Conservation (phyloP, 345 rosid genomes). For the Angophora floribunda region DNA sequence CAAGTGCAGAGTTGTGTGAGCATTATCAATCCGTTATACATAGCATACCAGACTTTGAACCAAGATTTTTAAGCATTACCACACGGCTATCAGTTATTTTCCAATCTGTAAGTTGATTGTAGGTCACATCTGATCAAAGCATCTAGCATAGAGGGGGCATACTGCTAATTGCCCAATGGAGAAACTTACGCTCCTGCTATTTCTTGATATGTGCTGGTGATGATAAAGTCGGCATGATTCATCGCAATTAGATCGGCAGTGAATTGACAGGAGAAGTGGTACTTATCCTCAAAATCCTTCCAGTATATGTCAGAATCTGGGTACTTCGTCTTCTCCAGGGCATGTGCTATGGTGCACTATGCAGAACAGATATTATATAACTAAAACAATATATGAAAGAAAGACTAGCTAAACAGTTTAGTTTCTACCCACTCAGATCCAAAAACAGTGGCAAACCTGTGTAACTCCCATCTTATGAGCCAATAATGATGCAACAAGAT, state of each 20-base stretch:
- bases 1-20: neutral
- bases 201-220: conserved; percentile 45
- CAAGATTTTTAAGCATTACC: neutral
- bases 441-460: neutral
- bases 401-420: neutral
- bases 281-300: conserved; percentile 33
- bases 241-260: conserved; percentile 39
- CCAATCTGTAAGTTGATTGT: neutral
- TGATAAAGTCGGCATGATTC: conserved; percentile 36
- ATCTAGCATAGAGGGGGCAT: neutral
- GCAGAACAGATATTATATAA: neutral
- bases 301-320: conserved; percentile 41
- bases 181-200: conserved; percentile 27
- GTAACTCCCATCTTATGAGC: conserved; percentile 1
- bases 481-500: conserved; percentile 4
- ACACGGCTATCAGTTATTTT: neutral
- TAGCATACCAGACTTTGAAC: neutral
- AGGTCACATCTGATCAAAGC: neutral
- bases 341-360: conserved; percentile 40
- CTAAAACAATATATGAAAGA: neutral
- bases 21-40: neutral
- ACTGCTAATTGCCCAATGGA: neutral
- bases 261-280: conserved; percentile 35
- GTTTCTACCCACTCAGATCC: neutral
- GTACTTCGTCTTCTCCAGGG: conserved; percentile 32